These are phyloP conservation scores for Irineochytrium annulatum DNA, from an alignment of 192 early-diverging fungal genomes.

Conservation along the genomic window DNA sequence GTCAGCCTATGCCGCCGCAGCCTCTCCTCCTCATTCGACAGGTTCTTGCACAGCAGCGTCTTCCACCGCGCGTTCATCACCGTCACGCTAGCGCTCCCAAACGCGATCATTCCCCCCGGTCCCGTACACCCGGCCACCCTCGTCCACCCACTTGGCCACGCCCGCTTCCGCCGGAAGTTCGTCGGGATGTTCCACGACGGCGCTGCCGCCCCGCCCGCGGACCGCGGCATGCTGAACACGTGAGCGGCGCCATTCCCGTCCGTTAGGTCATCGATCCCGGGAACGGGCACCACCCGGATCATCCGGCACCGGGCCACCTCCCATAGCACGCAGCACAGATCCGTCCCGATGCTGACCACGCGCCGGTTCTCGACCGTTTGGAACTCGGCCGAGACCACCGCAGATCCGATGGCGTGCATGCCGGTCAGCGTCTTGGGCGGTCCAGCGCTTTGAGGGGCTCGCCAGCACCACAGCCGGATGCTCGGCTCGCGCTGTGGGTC, in stretches of 20 bases:
- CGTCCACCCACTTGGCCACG: slow-evolving; percentile 6
- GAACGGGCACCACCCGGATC: slow-evolving; percentile 3
- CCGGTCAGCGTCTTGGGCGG: slow-evolving; percentile 12
- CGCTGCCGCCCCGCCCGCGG: no score
- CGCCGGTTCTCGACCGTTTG: slow-evolving; percentile 23
- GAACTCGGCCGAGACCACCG: slow-evolving; percentile 16
- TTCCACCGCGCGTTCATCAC: slow-evolving; percentile 18
- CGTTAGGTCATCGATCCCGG: neutral
- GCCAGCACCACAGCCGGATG: slow-evolving; percentile 17
- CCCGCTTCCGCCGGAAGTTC: neutral
- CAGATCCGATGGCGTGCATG: slow-evolving; percentile 5
- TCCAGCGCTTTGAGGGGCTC: neutral
- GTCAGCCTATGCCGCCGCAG: slow-evolving; percentile 26
- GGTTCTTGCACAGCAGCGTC: slow-evolving; percentile 7
- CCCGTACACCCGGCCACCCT: slow-evolving; percentile 6
- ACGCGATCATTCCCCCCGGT: slow-evolving; percentile 17
- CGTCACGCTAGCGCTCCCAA: slow-evolving; percentile 14
- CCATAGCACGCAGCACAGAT: slow-evolving; percentile 20
- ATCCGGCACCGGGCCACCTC: slow-evolving; percentile 22
- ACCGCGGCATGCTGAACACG: no score
- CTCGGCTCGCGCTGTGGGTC: slow-evolving; percentile 16
- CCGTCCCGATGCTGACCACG: slow-evolving; percentile 16
- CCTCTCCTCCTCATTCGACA: slow-evolving; percentile 14
- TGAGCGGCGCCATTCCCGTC: neutral
- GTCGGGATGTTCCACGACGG: neutral